Evolutionary conservation across 2,329 filamentous ascomycete species (phyloP), one percentile per base, ranked within the genome.

Genomic region (Penicillium sp.): DNA sequence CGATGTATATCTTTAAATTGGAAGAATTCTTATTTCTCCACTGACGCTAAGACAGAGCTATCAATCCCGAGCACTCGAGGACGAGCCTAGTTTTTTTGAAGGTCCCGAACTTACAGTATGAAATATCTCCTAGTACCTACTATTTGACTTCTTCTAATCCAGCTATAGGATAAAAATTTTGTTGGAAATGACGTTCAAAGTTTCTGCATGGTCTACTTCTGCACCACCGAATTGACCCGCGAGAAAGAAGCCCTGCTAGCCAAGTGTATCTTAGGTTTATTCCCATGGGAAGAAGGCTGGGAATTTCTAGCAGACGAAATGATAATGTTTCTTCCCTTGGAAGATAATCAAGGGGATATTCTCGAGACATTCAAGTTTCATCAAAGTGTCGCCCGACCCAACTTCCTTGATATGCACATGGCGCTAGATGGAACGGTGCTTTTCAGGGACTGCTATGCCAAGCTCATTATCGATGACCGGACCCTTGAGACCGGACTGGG

Each of bases 381-480:
- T 16, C 49, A 52, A 52, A 52, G 49, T 28, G 52, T 54, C 34
- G 52, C 45, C 16, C 44, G 52, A 22, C 49, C 52, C 34, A 18
- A 54, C 31, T 54, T 52, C n/a, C 49, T 54, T 1, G 52, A 54
- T 49, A 54, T 54, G 49, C 30, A 54, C 6, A 54, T 54, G 49
- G 38, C 49, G 37, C 37, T 46, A 1, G 45, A 54, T 52, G 49
- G 52, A 52, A 54, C 41, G 3, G 37, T 54, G 10, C 29, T 54
- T 16, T 54, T 52, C 30, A 39, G 43, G 6, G 46, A 48, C 38
- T 41, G 22, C 30, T 36, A 16, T 14, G 13, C 49, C 10, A 51
- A 51, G 28, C 38, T 51, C 0, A 51, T 51, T 47, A 51, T 51
- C 36, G 49, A 51, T 39, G 49, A 51, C 49, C 49, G 49, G 27